Evolutionary conservation across 805 yeast genomes (phyloP).

Genomic region (Ogataea degrootiae): DNA sequence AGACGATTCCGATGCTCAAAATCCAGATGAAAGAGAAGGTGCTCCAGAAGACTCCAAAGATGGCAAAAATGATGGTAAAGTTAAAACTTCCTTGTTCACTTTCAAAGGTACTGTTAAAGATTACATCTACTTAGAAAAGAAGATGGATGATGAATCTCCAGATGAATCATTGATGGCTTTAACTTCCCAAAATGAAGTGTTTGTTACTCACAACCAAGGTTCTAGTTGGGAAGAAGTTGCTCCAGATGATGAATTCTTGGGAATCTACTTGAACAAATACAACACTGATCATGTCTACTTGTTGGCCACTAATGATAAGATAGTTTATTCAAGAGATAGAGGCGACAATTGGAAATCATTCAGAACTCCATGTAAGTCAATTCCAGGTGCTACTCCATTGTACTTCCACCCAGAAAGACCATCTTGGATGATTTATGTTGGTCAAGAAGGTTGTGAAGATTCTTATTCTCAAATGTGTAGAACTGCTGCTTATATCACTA

Average conservation of each 20-base stretch:
- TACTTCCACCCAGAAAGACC: slow-evolving; percentile 60
- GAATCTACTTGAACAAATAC: slow-evolving; percentile 52
- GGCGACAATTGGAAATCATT: slow-evolving; percentile 54
- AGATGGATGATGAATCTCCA: slow-evolving; percentile 32
- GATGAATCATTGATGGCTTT: slow-evolving; percentile 64
- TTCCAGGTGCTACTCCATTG: slow-evolving; percentile 38
- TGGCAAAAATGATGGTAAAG: slow-evolving; percentile 34
- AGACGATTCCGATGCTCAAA: slow-evolving; percentile 16
- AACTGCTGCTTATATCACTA: slow-evolving; percentile 54
- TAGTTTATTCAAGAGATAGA: slow-evolving; percentile 63
- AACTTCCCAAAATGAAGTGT: slow-evolving; percentile 51
- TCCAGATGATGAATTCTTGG: slow-evolving; percentile 41
- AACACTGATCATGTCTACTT: slow-evolving; percentile 50
- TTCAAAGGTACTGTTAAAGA: slow-evolving; percentile 53
- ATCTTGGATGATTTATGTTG: slow-evolving; percentile 63
- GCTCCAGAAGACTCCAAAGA: slow-evolving; percentile 30
- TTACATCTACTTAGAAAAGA: slow-evolving; percentile 58
- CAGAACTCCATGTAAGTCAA: slow-evolving; percentile 49
- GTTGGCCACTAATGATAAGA: slow-evolving; percentile 41
- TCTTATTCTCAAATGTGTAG: slow-evolving; percentile 44
- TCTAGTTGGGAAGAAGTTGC: slow-evolving; percentile 44
- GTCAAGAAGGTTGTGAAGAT: slow-evolving; percentile 55
- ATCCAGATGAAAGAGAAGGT: slow-evolving; percentile 32
- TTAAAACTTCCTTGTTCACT: slow-evolving; percentile 38
- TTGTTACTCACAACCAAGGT: slow-evolving; percentile 71